These are phyloP conservation scores for Ustilago sp. DNA, from an alignment of 1,284 basidiomycete species.

Conservation along the genomic window DNA sequence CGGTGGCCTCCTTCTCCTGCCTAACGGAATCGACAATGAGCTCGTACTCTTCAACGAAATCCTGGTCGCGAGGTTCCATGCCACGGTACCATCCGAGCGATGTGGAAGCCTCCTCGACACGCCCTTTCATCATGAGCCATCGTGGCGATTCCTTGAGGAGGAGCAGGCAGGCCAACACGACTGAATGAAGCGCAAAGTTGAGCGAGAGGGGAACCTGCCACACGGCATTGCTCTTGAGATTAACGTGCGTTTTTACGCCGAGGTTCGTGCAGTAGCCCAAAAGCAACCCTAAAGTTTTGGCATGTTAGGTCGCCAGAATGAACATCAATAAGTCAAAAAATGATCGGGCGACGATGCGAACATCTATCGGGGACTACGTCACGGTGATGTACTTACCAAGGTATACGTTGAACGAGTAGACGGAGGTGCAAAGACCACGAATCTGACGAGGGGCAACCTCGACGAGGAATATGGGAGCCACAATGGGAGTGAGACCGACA, in stretches of 20 bases:
- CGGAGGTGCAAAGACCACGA: constrained; percentile 53
- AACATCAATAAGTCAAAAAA: not conserved
- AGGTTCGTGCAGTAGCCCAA: constrained; percentile 38
- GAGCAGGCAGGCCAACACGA: constrained; percentile 71
- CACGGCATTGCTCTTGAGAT: constrained; percentile 27
- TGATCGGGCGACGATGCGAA: not conserved
- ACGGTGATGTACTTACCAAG: constrained; percentile 14
- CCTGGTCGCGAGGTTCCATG: constrained; percentile 37
- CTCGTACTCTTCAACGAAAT: constrained; percentile 44
- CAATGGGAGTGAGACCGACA: constrained; percentile 42
- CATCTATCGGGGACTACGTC: not conserved
- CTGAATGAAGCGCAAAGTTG: constrained; percentile 39
- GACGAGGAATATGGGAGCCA: constrained; percentile 48
- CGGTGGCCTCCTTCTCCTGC: constrained; percentile 40
- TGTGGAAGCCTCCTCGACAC: constrained; percentile 74
- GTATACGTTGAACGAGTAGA: constrained; percentile 46
- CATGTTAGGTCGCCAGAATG: too few species aligned
- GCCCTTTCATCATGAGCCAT: constrained; percentile 80
- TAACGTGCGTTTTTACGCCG: constrained; percentile 29
- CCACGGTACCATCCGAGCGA: constrained; percentile 72
- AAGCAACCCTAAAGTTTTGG: constrained; percentile 9
- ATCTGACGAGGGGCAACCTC: constrained; percentile 41
- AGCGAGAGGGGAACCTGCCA: constrained; percentile 43
- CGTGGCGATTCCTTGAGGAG: constrained; percentile 81
- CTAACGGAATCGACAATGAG: constrained; percentile 41